Conservation (phyloP, 106 monocot genomes). For the Phalaenopsis aphrodite region DNA sequence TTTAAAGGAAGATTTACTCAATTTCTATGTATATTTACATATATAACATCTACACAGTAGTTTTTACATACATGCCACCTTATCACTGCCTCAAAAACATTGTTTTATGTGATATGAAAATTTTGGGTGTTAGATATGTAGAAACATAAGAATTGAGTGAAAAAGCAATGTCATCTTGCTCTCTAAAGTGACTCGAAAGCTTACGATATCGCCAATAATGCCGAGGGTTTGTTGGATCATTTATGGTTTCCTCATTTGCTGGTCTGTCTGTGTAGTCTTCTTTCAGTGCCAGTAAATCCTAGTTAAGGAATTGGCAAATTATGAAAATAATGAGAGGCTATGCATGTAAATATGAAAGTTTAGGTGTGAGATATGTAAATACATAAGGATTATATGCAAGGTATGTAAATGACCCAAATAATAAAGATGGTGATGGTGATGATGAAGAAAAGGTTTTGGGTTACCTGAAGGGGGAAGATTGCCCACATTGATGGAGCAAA, state of each 20-base stretch:
- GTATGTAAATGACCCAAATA: too few species aligned
- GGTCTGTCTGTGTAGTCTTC: slow-evolving; percentile 79
- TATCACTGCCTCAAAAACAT: too few species aligned
- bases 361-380: too few species aligned
- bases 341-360: too few species aligned
- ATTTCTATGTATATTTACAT: too few species aligned
- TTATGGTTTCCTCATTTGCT: slow-evolving; percentile 85
- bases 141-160: too few species aligned
- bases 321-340: not conserved
- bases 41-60: too few species aligned
- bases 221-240: slow-evolving; percentile 94
- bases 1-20: too few species aligned
- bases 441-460: not conserved
- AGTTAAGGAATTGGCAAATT: not conserved
- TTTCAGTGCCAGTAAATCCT: slow-evolving; percentile 85
- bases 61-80: too few species aligned
- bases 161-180: not conserved
- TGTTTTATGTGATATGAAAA: too few species aligned
- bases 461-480: slow-evolving; percentile 89
- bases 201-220: slow-evolving; percentile 93
- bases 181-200: not conserved
- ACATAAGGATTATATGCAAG: too few species aligned
- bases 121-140: too few species aligned
- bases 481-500: slow-evolving; percentile 92
- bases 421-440: not conserved